phyloP scores from a whole-genome alignment of 2,329 filamentous ascomycete genomes.

The Diaporthe aspalathi region DNA sequence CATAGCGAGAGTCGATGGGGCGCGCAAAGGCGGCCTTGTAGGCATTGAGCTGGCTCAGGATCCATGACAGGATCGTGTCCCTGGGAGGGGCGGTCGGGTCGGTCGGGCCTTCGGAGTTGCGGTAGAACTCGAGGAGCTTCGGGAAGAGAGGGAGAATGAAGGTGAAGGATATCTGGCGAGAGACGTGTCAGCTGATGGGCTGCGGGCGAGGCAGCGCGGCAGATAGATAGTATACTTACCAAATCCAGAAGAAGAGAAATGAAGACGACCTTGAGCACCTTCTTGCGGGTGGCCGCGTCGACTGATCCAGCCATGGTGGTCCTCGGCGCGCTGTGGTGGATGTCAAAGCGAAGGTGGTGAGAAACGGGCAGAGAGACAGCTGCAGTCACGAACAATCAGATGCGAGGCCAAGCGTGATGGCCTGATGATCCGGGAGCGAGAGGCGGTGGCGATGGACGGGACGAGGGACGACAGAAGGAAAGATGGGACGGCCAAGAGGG shows the following conservation, averaged over 20 bases:
- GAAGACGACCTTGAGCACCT: constrained; percentile 87
- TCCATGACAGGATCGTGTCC: constrained; percentile 78
- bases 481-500: constrained; percentile 1
- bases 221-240: constrained; percentile 63
- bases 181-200: constrained; percentile 32
- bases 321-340: background rate
- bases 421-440: constrained; percentile 2
- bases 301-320: constrained; percentile 56
- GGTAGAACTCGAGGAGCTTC: constrained; percentile 95
- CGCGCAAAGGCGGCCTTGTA: constrained; percentile 95
- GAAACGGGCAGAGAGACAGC: background rate
- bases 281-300: constrained; percentile 73
- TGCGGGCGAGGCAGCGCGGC: constrained; percentile 9
- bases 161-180: constrained; percentile 88
- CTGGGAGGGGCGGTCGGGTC: constrained; percentile 53
- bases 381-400: background rate
- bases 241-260: constrained; percentile 89
- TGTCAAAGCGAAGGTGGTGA: constrained; percentile 5
- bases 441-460: background rate
- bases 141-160: constrained; percentile 98
- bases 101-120: constrained; percentile 78
- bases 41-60: constrained; percentile 86
- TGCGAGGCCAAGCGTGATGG: background rate
- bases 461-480: background rate
- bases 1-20: constrained; percentile 95